phyloP scores from a whole-genome alignment of 1,139 yeast genomes.

The Nematodospora anomalae region DNA sequence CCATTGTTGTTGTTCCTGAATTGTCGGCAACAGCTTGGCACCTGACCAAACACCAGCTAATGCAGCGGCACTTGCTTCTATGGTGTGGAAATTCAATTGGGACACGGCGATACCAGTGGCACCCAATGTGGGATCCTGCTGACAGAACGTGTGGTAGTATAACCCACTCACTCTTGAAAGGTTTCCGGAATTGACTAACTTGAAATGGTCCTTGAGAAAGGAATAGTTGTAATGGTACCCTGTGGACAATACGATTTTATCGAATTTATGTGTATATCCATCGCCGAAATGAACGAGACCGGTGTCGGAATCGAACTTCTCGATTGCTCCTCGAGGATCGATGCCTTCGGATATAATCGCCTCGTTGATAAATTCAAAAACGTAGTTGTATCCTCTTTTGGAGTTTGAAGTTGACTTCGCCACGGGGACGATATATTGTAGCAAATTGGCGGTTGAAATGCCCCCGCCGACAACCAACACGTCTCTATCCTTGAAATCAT shows the following conservation, averaged over 20 bases:
- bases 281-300: slow-evolving; percentile 30
- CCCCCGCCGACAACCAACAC: slow-evolving; percentile 53
- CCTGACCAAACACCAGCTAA: slow-evolving; percentile 50
- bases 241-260: slow-evolving; percentile 34
- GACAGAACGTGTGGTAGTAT: slow-evolving; percentile 38
- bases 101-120: slow-evolving; percentile 41
- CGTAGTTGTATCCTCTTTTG: slow-evolving; percentile 31
- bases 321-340: slow-evolving; percentile 29
- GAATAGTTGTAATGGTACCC: slow-evolving; percentile 42
- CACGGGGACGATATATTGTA: slow-evolving; percentile 48
- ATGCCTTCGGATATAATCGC: slow-evolving; percentile 42
- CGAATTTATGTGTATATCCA: slow-evolving; percentile 27
- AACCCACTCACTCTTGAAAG: slow-evolving; percentile 36
- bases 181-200: slow-evolving; percentile 26
- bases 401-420: slow-evolving; percentile 40
- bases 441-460: slow-evolving; percentile 50
- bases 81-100: slow-evolving; percentile 41
- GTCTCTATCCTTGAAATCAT: slow-evolving; percentile 41
- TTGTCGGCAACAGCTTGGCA: slow-evolving; percentile 25
- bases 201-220: slow-evolving; percentile 23
- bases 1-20: slow-evolving; percentile 32
- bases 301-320: slow-evolving; percentile 24
- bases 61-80: slow-evolving; percentile 46
- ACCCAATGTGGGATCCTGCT: slow-evolving; percentile 44
- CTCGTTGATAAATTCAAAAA: slow-evolving; percentile 32